Evolutionary conservation across 768 basidiomycete genomes (phyloP).

Genomic region (Candolleomyces aberdarensis): DNA sequence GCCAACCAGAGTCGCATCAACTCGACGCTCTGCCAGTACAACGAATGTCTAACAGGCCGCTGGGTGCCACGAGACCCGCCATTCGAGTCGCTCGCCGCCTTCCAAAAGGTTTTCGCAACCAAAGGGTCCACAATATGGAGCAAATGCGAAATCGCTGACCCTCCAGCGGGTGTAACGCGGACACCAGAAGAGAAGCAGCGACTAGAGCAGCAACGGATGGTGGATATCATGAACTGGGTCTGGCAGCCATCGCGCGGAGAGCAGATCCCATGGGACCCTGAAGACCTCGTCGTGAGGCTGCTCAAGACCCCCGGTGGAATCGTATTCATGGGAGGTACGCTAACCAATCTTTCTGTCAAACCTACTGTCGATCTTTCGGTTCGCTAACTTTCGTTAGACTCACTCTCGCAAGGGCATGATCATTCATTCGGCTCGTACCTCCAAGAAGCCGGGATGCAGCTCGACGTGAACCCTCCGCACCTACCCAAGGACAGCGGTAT

Average conservation of each 20-base stretch:
- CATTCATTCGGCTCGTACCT: conserved; percentile 11
- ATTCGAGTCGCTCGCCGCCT: conserved; percentile 11
- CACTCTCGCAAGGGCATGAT: conserved; percentile 10
- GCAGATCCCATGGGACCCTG: conserved; percentile 11
- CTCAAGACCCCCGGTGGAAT: conserved; percentile 15
- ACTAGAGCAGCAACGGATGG: conserved; percentile 11
- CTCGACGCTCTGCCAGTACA: conserved; percentile 4
- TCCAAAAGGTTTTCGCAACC: conserved; percentile 10
- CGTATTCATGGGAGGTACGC: conserved; percentile 16
- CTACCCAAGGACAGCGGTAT: conserved; percentile 3
- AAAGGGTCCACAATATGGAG: conserved; percentile 1
- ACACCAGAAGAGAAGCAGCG: conserved; percentile 6
- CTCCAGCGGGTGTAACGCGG: conserved; percentile 1
- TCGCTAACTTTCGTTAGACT: conserved; percentile 1
- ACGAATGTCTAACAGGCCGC: conserved; percentile 10
- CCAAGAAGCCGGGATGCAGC: conserved; percentile 4
- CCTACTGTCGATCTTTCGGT: too few relatives aligned
- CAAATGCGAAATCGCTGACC: neutral
- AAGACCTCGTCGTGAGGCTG: conserved; percentile 15
- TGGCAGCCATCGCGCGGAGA: conserved; percentile 12
- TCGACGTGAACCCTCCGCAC: conserved; percentile 10
- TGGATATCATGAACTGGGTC: conserved; percentile 17
- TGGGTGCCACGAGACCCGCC: conserved; percentile 15
- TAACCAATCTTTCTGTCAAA: neutral
- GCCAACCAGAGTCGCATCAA: neutral